Percentiles rank a stretch among this genome's conserved stretches.
phyloP scores from a whole-genome alignment of 345 rosid species.

The Citrus sinensis region DVS_A1.0 CM039163.1:16280501-16281000 shows the following conservation, averaged over 20 bases:
- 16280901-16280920: conserved; percentile 87
- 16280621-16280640: neutral
- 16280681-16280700: conserved; percentile 2
- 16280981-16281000: conserved; percentile 94
- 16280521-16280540: too few relatives aligned
- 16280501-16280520: neutral
- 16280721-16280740: neutral
- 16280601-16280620: neutral
- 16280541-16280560: neutral
- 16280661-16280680: neutral
- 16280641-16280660: neutral
- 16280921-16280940: conserved; percentile 86
- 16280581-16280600: neutral
- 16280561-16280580: neutral
- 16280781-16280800: neutral
- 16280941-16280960: conserved; percentile 89
- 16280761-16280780: neutral
- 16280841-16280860: conserved; percentile 91
- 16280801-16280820: neutral
- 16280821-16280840: conserved; percentile 48
- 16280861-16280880: conserved; percentile 77
- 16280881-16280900: conserved; percentile 95
- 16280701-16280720: neutral
- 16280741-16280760: neutral
- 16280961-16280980: conserved; percentile 88